Percentiles rank a stretch among this genome's conserved stretches.
These are phyloP conservation scores for Lentinula raphanica DNA, from an alignment of 768 basidiomycete genomes.

Conservation along the genomic window DNA sequence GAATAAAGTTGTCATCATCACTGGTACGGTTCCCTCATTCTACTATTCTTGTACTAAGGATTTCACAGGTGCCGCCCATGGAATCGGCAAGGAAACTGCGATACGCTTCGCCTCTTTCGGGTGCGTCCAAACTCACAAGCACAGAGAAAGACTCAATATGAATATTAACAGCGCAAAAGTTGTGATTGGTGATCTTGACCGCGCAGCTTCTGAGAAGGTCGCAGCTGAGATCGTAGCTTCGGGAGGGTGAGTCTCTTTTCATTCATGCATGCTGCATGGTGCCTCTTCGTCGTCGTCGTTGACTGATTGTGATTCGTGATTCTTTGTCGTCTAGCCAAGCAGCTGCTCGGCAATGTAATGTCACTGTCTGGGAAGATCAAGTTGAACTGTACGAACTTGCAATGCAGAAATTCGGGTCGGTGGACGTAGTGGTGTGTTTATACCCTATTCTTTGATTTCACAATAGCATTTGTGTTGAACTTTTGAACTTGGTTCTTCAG, in stretches of 20 bases:
- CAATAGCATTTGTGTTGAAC: neutral
- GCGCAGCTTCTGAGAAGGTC: slow-evolving; percentile 14
- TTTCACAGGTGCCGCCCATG: slow-evolving; percentile 15
- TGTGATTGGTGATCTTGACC: slow-evolving; percentile 26
- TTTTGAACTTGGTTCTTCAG: neutral
- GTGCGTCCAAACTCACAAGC: neutral
- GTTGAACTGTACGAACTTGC: slow-evolving; percentile 2
- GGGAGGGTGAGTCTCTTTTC: slow-evolving; percentile 16
- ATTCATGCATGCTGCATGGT: neutral
- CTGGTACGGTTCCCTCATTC: slow-evolving; percentile 9
- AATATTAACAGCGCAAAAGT: slow-evolving; percentile 21
- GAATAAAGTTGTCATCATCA: slow-evolving; percentile 22
- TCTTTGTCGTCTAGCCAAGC: slow-evolving; percentile 3
- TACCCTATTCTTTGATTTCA: neutral
- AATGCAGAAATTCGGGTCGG: neutral
- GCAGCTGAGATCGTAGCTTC: slow-evolving; percentile 11
- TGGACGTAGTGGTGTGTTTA: slow-evolving; percentile 7
- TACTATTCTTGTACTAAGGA: too few species aligned
- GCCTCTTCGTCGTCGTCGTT: neutral
- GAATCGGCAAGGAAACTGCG: slow-evolving; percentile 22
- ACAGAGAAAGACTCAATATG: neutral
- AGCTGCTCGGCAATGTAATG: slow-evolving; percentile 2
- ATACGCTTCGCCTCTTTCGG: slow-evolving; percentile 16
- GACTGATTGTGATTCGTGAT: neutral
- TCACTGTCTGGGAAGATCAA: slow-evolving; percentile 2